phyloP scores from a whole-genome alignment of 2,329 filamentous ascomycete genomes.

The Neofusicoccum sp. region DNA sequence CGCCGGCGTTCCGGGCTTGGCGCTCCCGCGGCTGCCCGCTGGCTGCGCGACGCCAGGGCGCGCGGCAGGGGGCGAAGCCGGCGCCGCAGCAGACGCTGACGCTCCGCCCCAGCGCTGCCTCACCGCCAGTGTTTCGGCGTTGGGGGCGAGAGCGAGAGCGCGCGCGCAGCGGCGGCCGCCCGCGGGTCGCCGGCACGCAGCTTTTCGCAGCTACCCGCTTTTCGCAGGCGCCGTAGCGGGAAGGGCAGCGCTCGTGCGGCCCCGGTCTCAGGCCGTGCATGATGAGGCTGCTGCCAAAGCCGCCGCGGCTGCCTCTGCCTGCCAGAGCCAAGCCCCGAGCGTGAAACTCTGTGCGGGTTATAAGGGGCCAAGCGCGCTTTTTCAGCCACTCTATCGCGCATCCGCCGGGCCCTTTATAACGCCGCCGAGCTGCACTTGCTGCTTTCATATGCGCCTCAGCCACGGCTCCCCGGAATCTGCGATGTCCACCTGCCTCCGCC shows the following conservation, averaged over 20 bases:
- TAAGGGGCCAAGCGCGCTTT: conserved; percentile 20
- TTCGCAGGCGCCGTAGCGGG: neutral
- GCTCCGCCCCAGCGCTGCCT: conserved; percentile 9
- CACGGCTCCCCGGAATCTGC: neutral
- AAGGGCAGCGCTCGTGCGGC: neutral
- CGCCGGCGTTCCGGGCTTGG: neutral
- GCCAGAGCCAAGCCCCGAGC: conserved; percentile 6
- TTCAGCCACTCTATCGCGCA: conserved; percentile 21
- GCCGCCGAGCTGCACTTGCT: conserved; percentile 9
- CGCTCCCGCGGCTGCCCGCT: neutral
- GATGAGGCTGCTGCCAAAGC: conserved; percentile 4
- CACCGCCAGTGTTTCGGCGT: conserved; percentile 13
- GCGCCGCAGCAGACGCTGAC: neutral
- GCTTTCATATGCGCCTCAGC: conserved; percentile 6
- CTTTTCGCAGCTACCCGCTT: conserved; percentile 4
- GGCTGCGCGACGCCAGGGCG: neutral
- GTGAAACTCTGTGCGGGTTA: conserved; percentile 10
- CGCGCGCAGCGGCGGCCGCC: neutral
- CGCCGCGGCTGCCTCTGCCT: neutral
- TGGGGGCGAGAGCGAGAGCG: neutral
- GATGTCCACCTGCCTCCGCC: conserved; percentile 3
- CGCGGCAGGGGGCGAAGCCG: neutral
- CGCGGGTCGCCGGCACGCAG: neutral
- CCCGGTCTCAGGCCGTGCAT: conserved; percentile 8
- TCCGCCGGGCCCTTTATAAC: conserved; percentile 19